Evolutionary conservation across 1,139 yeast species (phyloP), one percentile per base, ranked within the genome.

Genomic region (Petasospora rhodanensis): DNA sequence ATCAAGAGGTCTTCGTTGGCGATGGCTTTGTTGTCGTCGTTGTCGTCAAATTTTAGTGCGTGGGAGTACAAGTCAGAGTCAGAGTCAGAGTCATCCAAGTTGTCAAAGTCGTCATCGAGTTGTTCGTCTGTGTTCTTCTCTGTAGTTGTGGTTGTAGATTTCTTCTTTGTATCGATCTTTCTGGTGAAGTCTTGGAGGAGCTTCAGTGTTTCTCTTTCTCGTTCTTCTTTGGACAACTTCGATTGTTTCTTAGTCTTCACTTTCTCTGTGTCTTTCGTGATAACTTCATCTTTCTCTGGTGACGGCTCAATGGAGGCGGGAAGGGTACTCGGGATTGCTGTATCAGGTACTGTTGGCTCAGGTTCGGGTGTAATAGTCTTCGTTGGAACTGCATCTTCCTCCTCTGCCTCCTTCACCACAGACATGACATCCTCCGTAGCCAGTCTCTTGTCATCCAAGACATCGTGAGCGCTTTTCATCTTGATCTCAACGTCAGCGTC

Each of bases 401-500:
- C 26, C 14, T 23, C 7, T 7, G 10, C n/a, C 8, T 23, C 26
- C n/a, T n/a, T n/a, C n/a, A n/a, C n/a, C n/a, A n/a, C 23, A 7
- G 28, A 5, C 14, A 35, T 18, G 12, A 25, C 32, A 18, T 27
- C 23, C 28, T 35, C 26, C 35, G 38, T 52, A 4, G 45, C 41
- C 29, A 56, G 37, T 17, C 46, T 48, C 37, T 48, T 50, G 39
- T 61, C 66, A 13, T 51, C 40, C 31, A 58, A 48, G 27, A 64
- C 40, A 28, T 70, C 77, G 44, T 73, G 76, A 0, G 76, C 75
- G 24, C 80, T 68, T 38, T 58, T 62, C 65, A 75, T 69, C 40
- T 61, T 61, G 37, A 72, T 57, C 15, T 42, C 41, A n/a, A 36
- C 35, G 40, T 41, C 31, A 14, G 43, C 43, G 34, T 52, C 56